Percentiles rank a stretch among this genome's conserved stretches.
Evolutionary conservation across 2,329 filamentous ascomycete species (phyloP).

Genomic region (Aspergillus sp.): DNA sequence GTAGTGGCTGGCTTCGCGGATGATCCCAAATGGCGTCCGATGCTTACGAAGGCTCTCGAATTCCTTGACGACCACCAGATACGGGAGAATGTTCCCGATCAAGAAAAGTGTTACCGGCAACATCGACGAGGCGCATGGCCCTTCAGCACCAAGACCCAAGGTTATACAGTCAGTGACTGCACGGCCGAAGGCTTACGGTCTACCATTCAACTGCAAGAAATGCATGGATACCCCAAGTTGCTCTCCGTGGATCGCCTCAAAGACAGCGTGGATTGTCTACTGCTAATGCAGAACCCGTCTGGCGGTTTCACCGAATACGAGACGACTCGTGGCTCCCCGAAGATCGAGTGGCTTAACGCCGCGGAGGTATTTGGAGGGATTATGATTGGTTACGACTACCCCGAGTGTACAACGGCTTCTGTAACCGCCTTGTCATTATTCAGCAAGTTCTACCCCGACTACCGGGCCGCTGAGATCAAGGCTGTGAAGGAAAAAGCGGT

Average conservation of each 20-base stretch:
- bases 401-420: constrained; percentile 92
- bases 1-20: constrained; percentile 70
- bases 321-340: constrained; percentile 64
- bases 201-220: constrained; percentile 73
- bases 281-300: constrained; percentile 81
- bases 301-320: constrained; percentile 92
- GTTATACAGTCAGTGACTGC: constrained; percentile 92
- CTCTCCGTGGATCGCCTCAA: constrained; percentile 70
- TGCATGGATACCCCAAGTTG: constrained; percentile 63
- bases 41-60: constrained; percentile 71
- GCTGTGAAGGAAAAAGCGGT: constrained; percentile 65
- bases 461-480: constrained; percentile 67
- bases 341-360: constrained; percentile 79
- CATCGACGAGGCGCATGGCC: constrained; percentile 89
- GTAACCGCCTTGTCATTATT: constrained; percentile 83
- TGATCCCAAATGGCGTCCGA: constrained; percentile 67
- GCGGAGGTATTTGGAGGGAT: constrained; percentile 94
- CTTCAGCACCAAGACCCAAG: constrained; percentile 86
- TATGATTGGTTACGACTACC: constrained; percentile 98
- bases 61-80: constrained; percentile 92
- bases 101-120: constrained; percentile 78
- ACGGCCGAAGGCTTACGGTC: constrained; percentile 85
- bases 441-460: constrained; percentile 69
- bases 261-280: constrained; percentile 80
- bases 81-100: constrained; percentile 68